Evolutionary conservation across 2,329 filamentous ascomycete genomes (phyloP).

Genomic region (Setomelanomma holmii): DNA sequence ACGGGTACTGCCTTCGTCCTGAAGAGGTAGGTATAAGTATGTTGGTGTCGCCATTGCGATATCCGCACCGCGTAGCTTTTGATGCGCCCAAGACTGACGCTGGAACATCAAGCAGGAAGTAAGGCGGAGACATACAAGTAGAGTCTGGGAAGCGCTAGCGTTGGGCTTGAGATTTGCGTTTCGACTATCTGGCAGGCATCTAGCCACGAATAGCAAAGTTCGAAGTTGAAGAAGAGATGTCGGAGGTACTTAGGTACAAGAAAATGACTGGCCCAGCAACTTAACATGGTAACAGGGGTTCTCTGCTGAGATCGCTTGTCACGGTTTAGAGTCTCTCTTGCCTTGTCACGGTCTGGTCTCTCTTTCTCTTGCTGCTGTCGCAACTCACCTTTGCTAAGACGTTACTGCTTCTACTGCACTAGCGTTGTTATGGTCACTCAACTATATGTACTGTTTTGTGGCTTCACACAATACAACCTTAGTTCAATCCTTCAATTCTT

Average conservation of each 20-base stretch:
- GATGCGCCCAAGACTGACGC: not conserved
- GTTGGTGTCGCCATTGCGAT: not conserved
- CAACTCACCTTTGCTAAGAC: no score
- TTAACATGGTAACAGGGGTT: not conserved
- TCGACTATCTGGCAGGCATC: not conserved
- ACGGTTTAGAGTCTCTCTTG: no score
- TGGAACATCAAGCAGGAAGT: not conserved
- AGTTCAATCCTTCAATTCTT: no score
- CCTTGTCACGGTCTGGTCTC: no score
- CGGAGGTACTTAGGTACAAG: not conserved
- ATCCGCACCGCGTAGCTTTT: not conserved
- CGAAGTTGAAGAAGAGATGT: not conserved
- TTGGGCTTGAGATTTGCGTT: not conserved
- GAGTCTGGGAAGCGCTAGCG: not conserved
- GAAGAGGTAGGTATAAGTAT: not conserved
- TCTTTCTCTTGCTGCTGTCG: no score
- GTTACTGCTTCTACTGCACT: no score
- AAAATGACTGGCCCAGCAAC: not conserved
- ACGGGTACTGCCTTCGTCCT: not conserved
- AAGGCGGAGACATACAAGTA: not conserved
- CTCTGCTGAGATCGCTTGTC: not conserved
- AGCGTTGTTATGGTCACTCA: no score
- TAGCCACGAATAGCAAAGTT: not conserved
- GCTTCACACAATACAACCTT: no score
- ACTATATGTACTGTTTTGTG: no score